phyloP scores from a whole-genome alignment of 2,329 filamentous ascomycete species.

The Pyricularia grisea region DNA sequence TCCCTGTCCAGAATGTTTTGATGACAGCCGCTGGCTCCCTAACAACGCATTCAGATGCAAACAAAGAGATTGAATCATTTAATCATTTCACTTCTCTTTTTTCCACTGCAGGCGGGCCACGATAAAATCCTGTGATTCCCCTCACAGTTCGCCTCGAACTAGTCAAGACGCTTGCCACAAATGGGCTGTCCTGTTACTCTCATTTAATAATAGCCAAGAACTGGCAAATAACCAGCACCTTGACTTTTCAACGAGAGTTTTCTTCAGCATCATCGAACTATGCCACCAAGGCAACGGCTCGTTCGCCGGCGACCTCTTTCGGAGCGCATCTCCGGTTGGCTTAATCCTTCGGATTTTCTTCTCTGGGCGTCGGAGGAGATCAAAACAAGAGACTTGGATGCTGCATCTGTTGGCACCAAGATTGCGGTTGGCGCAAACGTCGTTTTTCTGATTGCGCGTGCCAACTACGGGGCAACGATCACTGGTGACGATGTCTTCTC shows the following conservation, averaged over 20 bases:
- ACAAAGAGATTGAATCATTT: not conserved
- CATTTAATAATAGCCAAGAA: not conserved
- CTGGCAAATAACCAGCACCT: not conserved
- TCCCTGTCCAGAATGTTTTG: not conserved
- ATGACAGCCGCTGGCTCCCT: not conserved
- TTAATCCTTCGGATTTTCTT: slow-evolving; percentile 83
- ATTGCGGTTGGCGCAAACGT: slow-evolving; percentile 72
- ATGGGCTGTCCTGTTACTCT: not conserved
- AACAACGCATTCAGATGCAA: not conserved
- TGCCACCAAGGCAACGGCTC: slow-evolving; percentile 50
- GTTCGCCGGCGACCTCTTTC: slow-evolving; percentile 71
- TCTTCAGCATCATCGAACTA: not conserved
- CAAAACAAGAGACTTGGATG: slow-evolving; percentile 85
- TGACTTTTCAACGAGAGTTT: not conserved
- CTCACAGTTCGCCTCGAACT: not conserved
- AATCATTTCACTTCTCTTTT: not conserved
- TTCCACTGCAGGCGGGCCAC: not conserved
- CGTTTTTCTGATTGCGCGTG: slow-evolving; percentile 70
- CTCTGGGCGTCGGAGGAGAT: slow-evolving; percentile 90
- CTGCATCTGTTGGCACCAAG: slow-evolving; percentile 65
- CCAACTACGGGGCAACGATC: slow-evolving; percentile 52
- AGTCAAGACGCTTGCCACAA: not conserved
- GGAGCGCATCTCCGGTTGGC: slow-evolving; percentile 69
- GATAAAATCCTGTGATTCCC: not conserved
- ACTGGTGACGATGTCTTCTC: slow-evolving; percentile 69